A percentile compares a stretch with the other conserved stretches of the same genome.
These are phyloP conservation scores for Eucalyptus cladocalyx DNA, from an alignment of 345 rosid genomes.

Conservation along the genomic window DNA sequence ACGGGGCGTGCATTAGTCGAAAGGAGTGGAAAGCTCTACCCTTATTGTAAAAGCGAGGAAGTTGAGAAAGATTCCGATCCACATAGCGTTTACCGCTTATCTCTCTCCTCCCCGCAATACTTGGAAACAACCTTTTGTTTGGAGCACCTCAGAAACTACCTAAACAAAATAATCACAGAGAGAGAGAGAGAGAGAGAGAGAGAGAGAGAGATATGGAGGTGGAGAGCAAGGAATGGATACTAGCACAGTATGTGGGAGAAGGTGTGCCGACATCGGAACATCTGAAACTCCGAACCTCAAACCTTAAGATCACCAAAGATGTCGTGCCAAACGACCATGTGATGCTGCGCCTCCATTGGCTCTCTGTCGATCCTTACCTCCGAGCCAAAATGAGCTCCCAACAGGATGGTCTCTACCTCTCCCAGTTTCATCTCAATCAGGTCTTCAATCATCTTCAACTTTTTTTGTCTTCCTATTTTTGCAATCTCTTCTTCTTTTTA, in stretches of 20 bases:
- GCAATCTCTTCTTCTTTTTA: background rate
- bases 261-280: constrained; percentile 29
- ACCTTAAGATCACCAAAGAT: background rate
- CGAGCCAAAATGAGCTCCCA: constrained; percentile 10
- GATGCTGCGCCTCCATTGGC: constrained; percentile 1
- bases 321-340: constrained; percentile 11
- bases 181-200: background rate
- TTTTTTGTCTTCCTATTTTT: background rate
- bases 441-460: background rate
- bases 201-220: background rate
- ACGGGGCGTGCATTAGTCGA: background rate
- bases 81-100: background rate
- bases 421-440: constrained; percentile 9
- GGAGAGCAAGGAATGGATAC: constrained; percentile 23
- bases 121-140: background rate
- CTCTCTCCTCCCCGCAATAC: background rate
- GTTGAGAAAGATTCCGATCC: background rate
- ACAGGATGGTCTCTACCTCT: constrained; percentile 10
- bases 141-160: background rate
- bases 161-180: background rate
- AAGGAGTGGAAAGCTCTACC: background rate
- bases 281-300: constrained; percentile 14
- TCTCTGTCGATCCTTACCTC: constrained; percentile 29
- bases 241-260: constrained; percentile 11
- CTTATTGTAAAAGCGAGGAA: background rate